Conservation (phyloP, 179 eudicot genomes). For the Camellia oleifera region DNA sequence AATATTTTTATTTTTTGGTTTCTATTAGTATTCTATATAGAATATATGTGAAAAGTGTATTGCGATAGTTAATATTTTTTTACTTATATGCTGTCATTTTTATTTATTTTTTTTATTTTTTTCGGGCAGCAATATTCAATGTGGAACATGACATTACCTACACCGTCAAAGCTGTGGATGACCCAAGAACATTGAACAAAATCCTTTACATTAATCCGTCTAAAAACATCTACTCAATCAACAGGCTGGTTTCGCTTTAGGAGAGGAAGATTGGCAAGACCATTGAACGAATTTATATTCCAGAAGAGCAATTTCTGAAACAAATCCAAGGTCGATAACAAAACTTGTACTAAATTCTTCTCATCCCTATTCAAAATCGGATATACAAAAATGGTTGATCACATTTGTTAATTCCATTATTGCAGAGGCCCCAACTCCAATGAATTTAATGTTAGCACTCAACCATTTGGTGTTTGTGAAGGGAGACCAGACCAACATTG, state of each 20-base stretch:
- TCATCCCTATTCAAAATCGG: not conserved
- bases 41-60: not conserved
- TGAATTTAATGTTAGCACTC: constrained; percentile 23
- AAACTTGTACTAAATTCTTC: not conserved
- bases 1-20: too few relatives aligned
- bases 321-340: constrained; percentile 40
- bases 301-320: constrained; percentile 45
- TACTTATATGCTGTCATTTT: too few relatives aligned
- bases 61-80: not conserved
- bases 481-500: constrained; percentile 45
- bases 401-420: not conserved
- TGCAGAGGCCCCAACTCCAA: constrained; percentile 33
- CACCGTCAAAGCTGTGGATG: constrained; percentile 61
- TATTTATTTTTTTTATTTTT: not conserved
- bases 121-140: constrained; percentile 26
- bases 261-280: constrained; percentile 53
- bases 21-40: too few relatives aligned
- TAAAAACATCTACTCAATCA: constrained; percentile 44
- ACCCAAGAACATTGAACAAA: constrained; percentile 65
- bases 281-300: constrained; percentile 36
- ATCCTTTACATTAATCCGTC: constrained; percentile 51
- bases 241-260: constrained; percentile 51
- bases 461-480: constrained; percentile 31
- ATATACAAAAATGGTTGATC: too few relatives aligned
- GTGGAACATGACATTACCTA: constrained; percentile 48